phyloP scores from a whole-genome alignment of 257 asterid species.

The Asclepias syriaca region DNA sequence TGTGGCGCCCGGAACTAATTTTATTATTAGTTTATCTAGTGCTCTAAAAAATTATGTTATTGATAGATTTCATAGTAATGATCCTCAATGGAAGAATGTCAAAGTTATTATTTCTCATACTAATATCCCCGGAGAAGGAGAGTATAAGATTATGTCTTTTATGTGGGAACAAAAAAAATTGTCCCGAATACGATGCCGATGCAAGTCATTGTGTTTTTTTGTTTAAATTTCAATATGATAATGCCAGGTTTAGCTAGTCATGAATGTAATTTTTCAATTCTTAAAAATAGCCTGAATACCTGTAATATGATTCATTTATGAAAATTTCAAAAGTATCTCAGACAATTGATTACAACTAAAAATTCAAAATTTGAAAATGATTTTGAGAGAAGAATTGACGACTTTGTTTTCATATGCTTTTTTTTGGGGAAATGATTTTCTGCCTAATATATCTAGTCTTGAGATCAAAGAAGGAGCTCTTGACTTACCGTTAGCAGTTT shows the following conservation, averaged over 20 bases:
- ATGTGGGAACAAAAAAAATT: conserved; percentile 54
- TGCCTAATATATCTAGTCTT: conserved; percentile 95
- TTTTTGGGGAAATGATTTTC: conserved; percentile 86
- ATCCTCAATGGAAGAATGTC: conserved; percentile 49
- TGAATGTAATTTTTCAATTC: no score
- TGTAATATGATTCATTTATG: no score
- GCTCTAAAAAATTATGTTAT: conserved; percentile 48
- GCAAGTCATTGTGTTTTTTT: conserved; percentile 63
- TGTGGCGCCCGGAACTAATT: conserved; percentile 65
- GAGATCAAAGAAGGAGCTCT: conserved; percentile 97
- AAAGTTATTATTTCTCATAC: conserved; percentile 76
- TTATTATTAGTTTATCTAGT: conserved; percentile 46
- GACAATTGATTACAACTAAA: no score
- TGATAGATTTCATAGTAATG: conserved; percentile 30
- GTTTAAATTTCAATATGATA: conserved; percentile 53
- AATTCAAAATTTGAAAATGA: no score
- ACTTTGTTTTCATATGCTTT: conserved; percentile 83
- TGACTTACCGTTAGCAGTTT: conserved; percentile 75
- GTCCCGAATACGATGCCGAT: conserved; percentile 31
- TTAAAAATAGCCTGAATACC: no score
- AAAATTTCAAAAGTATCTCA: no score
- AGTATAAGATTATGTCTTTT: conserved; percentile 54
- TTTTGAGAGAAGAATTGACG: conserved; percentile 30
- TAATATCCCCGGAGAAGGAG: conserved; percentile 75
- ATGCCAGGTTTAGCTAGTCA: no score